Percentiles rank a stretch among this genome's conserved stretches.
Conservation (phyloP, 176 grass and related monocot species). For the Carex littledalei region DNA sequence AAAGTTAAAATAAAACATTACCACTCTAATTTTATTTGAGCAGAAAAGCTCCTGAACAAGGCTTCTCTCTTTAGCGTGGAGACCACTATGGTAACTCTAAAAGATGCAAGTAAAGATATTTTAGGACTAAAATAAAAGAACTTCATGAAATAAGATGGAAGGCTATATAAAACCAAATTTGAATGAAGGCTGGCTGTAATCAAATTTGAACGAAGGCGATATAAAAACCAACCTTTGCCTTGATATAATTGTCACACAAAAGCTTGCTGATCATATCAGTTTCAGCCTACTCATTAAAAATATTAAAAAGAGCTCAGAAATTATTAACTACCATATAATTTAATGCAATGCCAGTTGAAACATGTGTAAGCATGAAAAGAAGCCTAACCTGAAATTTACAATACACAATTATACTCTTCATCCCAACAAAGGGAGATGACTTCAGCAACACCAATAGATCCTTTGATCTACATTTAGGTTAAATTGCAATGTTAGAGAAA, state of each 20-base stretch:
- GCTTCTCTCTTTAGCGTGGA: conserved; percentile 72
- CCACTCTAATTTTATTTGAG: conserved; percentile 93
- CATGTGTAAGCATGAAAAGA: conserved; percentile 27
- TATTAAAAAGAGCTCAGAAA: not conserved
- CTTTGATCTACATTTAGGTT: conserved; percentile 47
- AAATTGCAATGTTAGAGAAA: conserved; percentile 1
- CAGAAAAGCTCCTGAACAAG: conserved; percentile 74
- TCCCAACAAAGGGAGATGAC: conserved; percentile 59
- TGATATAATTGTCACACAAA: conserved; percentile 80
- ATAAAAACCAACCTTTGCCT: conserved; percentile 46
- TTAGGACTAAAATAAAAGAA: conserved; percentile 20
- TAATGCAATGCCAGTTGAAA: conserved; percentile 10
- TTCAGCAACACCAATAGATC: conserved; percentile 84
- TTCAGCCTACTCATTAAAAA: conserved; percentile 57
- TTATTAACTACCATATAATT: conserved; percentile 8
- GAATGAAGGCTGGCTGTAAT: not conserved
- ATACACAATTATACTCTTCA: conserved; percentile 90
- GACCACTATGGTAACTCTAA: conserved; percentile 85
- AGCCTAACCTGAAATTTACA: conserved; percentile 92
- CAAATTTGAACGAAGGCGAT: conserved; percentile 24
- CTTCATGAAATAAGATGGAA: not conserved
- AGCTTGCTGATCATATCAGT: conserved; percentile 72
- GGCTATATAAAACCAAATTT: conserved; percentile 12
- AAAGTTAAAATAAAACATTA: conserved; percentile 35
- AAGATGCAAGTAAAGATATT: not conserved